Base-by-base conservation (phyloP, 176 grass and related monocot species). In the Triticum timopheevii region DNA sequence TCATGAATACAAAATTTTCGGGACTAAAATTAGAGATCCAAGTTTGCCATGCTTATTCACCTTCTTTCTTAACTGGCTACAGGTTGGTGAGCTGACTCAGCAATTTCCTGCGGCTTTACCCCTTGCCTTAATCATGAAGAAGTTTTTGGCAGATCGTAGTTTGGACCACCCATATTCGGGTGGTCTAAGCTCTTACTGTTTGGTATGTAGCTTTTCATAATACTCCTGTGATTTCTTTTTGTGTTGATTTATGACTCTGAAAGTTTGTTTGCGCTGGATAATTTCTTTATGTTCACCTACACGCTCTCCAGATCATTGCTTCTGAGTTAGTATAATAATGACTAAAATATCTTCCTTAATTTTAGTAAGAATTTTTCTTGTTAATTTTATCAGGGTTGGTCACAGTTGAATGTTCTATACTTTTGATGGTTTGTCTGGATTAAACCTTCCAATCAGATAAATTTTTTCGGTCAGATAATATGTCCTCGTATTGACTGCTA, bases 81-180 rank as follows among this genome's bases (percentile, higher is more conserved):
- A 98, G 96, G 96, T 98, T 44, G 77, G 92, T 82, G 92, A 96
- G 79, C 84, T 98, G 56, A 94, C 86, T 81, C 92, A 88, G 76
- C 96, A 98, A 68, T 98, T 98, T 90, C 92, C 96, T 80, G 93
- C 87, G 52, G 91, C 83, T 85, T 82, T 94, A 81, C 96, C 96
- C 44, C 96, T 98, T 87, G 96, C 96, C 40, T 89, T 98, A 69
- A 73, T 98, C 82, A 85, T 98, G 22, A 98, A 98, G 77, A 98
- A 98, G 38, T 96, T 98, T 90, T 88, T 98, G 84, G 90, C 96
- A 77, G 93, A 98, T 83, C 80, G 96, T 67, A 98, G 92, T 91
- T 91, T 98, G 85, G 96, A 98, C 42, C 93, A 94, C 77, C 83
- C 96, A 63, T 98, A 98, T 93, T 98, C 96, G 33, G 96, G 96